A percentile compares a stretch with the other conserved stretches of the same genome.
phyloP scores from a whole-genome alignment of 2,329 filamentous ascomycete species.

The Calonectria leucothoes region DNA sequence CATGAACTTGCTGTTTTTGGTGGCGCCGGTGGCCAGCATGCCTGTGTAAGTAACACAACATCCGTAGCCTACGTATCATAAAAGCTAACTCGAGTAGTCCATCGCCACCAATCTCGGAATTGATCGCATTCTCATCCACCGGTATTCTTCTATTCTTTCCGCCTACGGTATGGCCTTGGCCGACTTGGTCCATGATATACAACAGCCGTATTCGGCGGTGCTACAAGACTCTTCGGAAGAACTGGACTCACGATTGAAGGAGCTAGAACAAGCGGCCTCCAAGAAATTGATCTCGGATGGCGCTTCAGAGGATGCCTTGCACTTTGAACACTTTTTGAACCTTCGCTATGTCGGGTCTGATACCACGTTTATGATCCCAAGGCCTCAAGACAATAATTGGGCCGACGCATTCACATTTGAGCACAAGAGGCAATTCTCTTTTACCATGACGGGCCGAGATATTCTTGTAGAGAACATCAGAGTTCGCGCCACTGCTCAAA shows the following conservation, averaged over 20 bases:
- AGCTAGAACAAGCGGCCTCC: conserved; percentile 23
- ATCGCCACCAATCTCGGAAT: conserved; percentile 54
- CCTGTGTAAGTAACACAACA: conserved; percentile 43
- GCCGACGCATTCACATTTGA: conserved; percentile 71
- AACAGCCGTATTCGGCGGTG: conserved; percentile 33
- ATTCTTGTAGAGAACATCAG: conserved; percentile 12
- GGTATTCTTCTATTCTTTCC: conserved; percentile 56
- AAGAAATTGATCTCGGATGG: conserved; percentile 41
- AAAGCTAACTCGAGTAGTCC: conserved; percentile 8
- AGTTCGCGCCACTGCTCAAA: conserved; percentile 10
- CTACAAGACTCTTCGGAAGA: conserved; percentile 25
- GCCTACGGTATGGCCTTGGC: conserved; percentile 57
- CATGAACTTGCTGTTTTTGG: conserved; percentile 50
- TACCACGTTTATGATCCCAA: conserved; percentile 52
- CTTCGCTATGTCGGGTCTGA: conserved; percentile 57
- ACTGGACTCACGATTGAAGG: background rate
- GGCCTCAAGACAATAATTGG: conserved; percentile 44
- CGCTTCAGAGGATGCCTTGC: conserved; percentile 50
- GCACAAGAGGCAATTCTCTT: conserved; percentile 81
- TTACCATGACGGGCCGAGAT: conserved; percentile 45
- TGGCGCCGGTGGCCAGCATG: conserved; percentile 54
- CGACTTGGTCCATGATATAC: conserved; percentile 53
- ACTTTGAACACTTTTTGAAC: conserved; percentile 55
- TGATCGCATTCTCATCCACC: conserved; percentile 52
- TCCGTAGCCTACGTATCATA: background rate